phyloP scores from a whole-genome alignment of 164 flowering plant genomes.

The Chimonanthus salicifolius region DNA sequence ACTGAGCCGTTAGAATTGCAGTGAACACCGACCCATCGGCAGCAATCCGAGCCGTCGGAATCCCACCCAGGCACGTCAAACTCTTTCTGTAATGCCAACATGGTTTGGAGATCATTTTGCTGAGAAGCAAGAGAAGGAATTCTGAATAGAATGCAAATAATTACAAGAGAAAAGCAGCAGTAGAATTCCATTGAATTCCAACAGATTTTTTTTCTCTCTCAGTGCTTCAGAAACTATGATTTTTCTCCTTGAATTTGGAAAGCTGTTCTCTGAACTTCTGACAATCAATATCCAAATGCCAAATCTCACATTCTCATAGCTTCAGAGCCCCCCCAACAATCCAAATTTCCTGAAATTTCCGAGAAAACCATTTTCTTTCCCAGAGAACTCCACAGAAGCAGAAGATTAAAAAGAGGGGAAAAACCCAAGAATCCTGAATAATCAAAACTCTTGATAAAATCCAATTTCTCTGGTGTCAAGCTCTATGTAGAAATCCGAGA shows the following conservation, averaged over 20 bases:
- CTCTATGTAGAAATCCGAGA: no score
- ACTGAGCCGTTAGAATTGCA: slow-evolving; percentile 62
- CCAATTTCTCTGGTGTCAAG: no score
- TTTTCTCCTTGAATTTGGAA: not conserved
- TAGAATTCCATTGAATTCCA: slow-evolving; percentile 22
- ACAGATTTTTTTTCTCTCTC: not conserved
- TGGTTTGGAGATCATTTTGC: slow-evolving; percentile 36
- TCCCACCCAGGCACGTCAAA: slow-evolving; percentile 56
- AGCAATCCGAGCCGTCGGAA: slow-evolving; percentile 45
- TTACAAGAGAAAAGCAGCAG: slow-evolving; percentile 21
- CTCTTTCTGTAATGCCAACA: slow-evolving; percentile 63
- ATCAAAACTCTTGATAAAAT: not conserved
- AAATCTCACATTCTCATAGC: slow-evolving; percentile 1
- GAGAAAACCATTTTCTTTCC: not conserved
- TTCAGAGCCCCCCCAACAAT: not conserved
- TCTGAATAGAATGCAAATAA: slow-evolving; percentile 32
- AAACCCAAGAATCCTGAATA: not conserved
- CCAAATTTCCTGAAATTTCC: not conserved
- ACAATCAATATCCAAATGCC: not conserved
- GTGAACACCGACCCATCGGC: slow-evolving; percentile 64
- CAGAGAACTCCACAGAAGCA: not conserved
- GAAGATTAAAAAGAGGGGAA: no score
- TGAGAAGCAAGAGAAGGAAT: slow-evolving; percentile 37
- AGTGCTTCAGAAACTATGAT: not conserved
- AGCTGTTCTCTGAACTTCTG: not conserved